These are phyloP conservation scores for Lindgomyces ingoldianus DNA, from an alignment of 495 filamentous ascomycete species.

Conservation along the genomic window DNA sequence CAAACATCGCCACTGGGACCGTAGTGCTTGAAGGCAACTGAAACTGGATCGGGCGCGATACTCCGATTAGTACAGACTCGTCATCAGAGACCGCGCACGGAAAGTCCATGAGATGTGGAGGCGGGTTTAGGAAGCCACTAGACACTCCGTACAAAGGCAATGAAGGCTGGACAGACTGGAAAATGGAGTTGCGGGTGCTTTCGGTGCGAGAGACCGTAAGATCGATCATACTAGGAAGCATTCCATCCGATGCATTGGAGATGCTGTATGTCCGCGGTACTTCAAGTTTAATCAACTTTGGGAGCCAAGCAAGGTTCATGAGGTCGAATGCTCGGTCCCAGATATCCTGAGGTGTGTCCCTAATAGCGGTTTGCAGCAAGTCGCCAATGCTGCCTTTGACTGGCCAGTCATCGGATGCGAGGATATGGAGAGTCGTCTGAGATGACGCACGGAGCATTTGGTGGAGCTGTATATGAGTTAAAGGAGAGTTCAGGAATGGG, in stretches of 20 bases:
- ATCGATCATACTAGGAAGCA: slow-evolving; percentile 53
- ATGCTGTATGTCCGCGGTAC: slow-evolving; percentile 56
- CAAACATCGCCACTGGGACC: slow-evolving; percentile 54
- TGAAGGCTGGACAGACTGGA: slow-evolving; percentile 14
- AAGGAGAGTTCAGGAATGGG: not conserved
- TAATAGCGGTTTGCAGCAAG: slow-evolving; percentile 48
- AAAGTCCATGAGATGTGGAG: slow-evolving; percentile 7
- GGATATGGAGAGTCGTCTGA: slow-evolving; percentile 50
- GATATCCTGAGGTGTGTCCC: slow-evolving; percentile 50
- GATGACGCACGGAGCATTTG: slow-evolving; percentile 50
- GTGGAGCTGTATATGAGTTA: slow-evolving; percentile 27
- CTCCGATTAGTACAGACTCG: slow-evolving; percentile 50
- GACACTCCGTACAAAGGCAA: slow-evolving; percentile 45
- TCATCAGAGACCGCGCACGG: slow-evolving; percentile 31
- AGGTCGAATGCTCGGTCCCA: slow-evolving; percentile 53
- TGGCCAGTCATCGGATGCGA: slow-evolving; percentile 53
- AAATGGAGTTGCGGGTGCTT: slow-evolving; percentile 42
- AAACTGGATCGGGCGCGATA: slow-evolving; percentile 54
- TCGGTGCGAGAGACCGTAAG: slow-evolving; percentile 53
- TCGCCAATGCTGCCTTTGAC: slow-evolving; percentile 52
- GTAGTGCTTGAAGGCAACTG: slow-evolving; percentile 51
- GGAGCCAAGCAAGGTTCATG: slow-evolving; percentile 49
- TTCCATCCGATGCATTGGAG: slow-evolving; percentile 49
- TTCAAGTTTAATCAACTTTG: slow-evolving; percentile 50
- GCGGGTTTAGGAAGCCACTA: slow-evolving; percentile 55